phyloP scores from a whole-genome alignment of 2,329 filamentous ascomycete species.

The Diplodia sapinea region DNA sequence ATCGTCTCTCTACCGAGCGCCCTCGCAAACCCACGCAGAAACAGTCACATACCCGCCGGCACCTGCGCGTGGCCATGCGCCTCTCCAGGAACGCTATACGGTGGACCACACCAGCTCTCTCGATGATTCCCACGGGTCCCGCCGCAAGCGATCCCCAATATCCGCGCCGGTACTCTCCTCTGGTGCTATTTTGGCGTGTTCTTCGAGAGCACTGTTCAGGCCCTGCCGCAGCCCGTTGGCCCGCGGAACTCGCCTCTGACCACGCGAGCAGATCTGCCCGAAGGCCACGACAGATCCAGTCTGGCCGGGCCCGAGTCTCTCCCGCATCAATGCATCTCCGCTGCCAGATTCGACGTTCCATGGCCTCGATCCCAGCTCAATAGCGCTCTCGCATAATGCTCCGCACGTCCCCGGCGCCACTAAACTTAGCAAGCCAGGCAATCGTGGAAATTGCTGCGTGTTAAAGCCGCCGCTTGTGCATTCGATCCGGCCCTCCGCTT shows the following conservation, averaged over 20 bases:
- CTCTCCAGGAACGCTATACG: slow-evolving; percentile 21
- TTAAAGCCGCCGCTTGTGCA: slow-evolving; percentile 22
- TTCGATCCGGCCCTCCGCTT: slow-evolving; percentile 10
- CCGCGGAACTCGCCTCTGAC: slow-evolving; percentile 15
- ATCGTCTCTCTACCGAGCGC: slow-evolving; percentile 13
- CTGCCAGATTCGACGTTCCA: background rate
- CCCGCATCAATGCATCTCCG: background rate
- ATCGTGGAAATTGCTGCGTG: slow-evolving; percentile 15
- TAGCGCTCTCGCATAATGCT: slow-evolving; percentile 5
- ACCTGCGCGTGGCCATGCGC: background rate
- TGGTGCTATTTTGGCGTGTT: slow-evolving; percentile 16
- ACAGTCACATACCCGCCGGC: background rate
- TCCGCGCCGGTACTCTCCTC: background rate
- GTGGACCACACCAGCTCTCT: slow-evolving; percentile 1
- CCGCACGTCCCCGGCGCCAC: slow-evolving; percentile 16
- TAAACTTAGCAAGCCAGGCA: slow-evolving; percentile 22
- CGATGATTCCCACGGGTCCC: slow-evolving; percentile 2
- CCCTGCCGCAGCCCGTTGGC: background rate
- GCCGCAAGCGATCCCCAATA: slow-evolving; percentile 9
- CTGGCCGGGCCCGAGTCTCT: slow-evolving; percentile 20
- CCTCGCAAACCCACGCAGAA: background rate
- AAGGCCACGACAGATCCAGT: slow-evolving; percentile 1
- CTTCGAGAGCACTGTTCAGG: slow-evolving; percentile 18
- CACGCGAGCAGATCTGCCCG: slow-evolving; percentile 23
- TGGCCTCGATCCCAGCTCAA: slow-evolving; percentile 13